These are phyloP conservation scores for Candida qinlingensis DNA, from an alignment of 805 yeast species.

Conservation along the genomic window DNA sequence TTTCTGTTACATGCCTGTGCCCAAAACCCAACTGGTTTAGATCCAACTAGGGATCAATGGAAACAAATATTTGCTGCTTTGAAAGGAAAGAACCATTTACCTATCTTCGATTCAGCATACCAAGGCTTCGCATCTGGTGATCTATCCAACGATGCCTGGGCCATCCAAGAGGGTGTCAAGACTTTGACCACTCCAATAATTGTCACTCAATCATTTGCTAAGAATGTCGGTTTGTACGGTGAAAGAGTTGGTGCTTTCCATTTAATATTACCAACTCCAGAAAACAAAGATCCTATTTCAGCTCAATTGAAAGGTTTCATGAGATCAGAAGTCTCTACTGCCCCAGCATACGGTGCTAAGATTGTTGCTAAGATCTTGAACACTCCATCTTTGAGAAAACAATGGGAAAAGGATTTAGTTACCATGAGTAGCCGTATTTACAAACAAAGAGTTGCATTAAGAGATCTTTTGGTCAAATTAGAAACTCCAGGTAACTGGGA, in stretches of 20 bases:
- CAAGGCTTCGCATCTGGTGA: slow-evolving; percentile 96
- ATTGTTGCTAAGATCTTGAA: slow-evolving; percentile 72
- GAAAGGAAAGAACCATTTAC: slow-evolving; percentile 60
- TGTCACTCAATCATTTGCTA: slow-evolving; percentile 93
- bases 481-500: slow-evolving; percentile 90
- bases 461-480: slow-evolving; percentile 52
- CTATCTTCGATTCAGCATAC: slow-evolving; percentile 90
- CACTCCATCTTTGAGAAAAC: slow-evolving; percentile 58
- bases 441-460: slow-evolving; percentile 68
- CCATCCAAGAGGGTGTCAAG: slow-evolving; percentile 56
- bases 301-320: slow-evolving; percentile 74
- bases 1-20: slow-evolving; percentile 92
- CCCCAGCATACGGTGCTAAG: slow-evolving; percentile 95
- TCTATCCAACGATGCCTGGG: slow-evolving; percentile 76
- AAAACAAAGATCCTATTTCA: slow-evolving; percentile 50
- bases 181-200: slow-evolving; percentile 51
- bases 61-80: slow-evolving; percentile 56
- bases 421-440: slow-evolving; percentile 85
- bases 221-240: slow-evolving; percentile 95
- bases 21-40: slow-evolving; percentile 97
- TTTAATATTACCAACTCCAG: slow-evolving; percentile 45
- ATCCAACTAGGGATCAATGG: slow-evolving; percentile 87
- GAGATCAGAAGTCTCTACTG: slow-evolving; percentile 85
- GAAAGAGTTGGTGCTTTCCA: slow-evolving; percentile 96
- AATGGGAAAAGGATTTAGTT: slow-evolving; percentile 80